Evolutionary conservation across 768 basidiomycete species (phyloP), one percentile per base, ranked within the genome.

Genomic region (Mycena metata): DNA sequence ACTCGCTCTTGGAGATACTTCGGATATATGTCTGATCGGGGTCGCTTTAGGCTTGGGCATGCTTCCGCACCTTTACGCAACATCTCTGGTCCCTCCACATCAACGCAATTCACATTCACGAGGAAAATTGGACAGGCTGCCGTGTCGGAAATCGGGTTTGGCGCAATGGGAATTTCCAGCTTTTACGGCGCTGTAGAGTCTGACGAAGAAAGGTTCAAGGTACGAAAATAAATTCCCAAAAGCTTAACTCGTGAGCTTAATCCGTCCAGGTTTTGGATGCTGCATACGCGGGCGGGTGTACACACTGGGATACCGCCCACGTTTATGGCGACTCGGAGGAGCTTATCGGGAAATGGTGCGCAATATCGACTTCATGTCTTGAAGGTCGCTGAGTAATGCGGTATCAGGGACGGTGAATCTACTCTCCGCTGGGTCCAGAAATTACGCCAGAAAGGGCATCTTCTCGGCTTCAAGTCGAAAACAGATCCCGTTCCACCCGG

Each of bases 141-240:
- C 9, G 68, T 67, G 10, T 77, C 80, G 7, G 82, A 84, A 45
- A 81, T 88, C 7, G 86, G 86, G 7, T 87, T 82, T 67, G 88
- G 87, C 33, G 57, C 57, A 30, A 58, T 58, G 57, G 57, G 86
- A 7, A 73, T 86, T 13, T 78, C 83, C 12, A 41, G 76, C 3
- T 81, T 71, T 70, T 86, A 87, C 52, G 85, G 86, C 21, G 65
- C 70, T 0, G 70, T 72, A 0, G 76, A 77, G 30, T 67, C 82
- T 7, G 86, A 88, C 60, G 85, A 88, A 67, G 86, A 87, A 52
- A 81, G 87, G 3, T 79, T 88, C 65, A 86, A 84, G 79, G 85
- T 85, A 63, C 17, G 73, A n/a, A 13, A 42, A 21, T 7, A 6
- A 10, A 41, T 10, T 46, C 15, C 5, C n/a, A 30, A 30, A 47